Evolutionary conservation across 257 asterid genomes (phyloP).

Genomic region (Gardenia jasminoides): DNA sequence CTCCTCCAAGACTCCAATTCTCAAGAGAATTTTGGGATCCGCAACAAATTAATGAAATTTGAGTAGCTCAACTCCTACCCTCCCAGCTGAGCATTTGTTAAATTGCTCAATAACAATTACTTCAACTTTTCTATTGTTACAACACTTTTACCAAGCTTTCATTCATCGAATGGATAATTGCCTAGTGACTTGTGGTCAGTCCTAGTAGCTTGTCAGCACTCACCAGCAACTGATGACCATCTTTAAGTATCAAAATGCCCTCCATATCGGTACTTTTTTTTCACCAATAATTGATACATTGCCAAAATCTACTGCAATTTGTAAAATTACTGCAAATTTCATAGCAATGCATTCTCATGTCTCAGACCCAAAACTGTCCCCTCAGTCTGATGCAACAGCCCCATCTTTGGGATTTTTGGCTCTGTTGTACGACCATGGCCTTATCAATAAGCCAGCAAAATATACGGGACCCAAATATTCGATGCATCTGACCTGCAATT

Average conservation of each 20-base stretch:
- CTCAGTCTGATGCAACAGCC: not conserved
- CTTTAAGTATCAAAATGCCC: not conserved
- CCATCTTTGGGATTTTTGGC: not conserved
- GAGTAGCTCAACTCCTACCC: not conserved
- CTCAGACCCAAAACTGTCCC: not conserved
- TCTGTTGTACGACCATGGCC: not conserved
- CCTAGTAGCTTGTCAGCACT: not conserved
- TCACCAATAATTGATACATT: not conserved
- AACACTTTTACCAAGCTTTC: too few relatives aligned
- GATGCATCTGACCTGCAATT: not conserved
- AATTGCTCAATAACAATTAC: too few relatives aligned
- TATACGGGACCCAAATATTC: not conserved
- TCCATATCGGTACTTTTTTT: not conserved
- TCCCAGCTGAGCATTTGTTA: too few relatives aligned
- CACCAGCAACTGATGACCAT: not conserved
- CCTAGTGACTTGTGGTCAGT: too few relatives aligned
- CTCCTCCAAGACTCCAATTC: not conserved
- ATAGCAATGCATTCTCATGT: not conserved
- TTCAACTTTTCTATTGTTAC: too few relatives aligned
- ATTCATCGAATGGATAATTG: too few relatives aligned
- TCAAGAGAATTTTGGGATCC: not conserved
- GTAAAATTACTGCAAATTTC: not conserved
- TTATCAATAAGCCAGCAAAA: conserved; percentile 11
- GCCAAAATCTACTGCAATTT: not conserved
- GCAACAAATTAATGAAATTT: too few relatives aligned